Evolutionary conservation across 2,329 filamentous ascomycete genomes (phyloP), one percentile per base, ranked within the genome.

Genomic region (Aspergillus ibericus): DNA sequence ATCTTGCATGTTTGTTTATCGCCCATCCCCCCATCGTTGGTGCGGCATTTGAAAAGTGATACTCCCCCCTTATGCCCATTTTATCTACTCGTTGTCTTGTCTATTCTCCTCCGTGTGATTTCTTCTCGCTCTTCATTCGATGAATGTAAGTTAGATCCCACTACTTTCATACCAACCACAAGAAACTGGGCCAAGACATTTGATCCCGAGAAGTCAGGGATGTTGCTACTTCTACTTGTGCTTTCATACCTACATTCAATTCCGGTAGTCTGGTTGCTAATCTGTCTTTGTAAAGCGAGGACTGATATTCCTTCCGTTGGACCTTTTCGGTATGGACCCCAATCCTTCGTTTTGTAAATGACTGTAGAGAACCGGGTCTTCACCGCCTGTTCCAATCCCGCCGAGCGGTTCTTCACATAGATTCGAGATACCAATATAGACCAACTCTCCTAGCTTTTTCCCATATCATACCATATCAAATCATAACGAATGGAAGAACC

Each of bases 21-120:
- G 40, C 47, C 53, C 47, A 46, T 49, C 48, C 46, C 44, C 42
- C 55, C 44, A 36, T 47, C 44, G 13, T 56, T 59, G 54, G 52
- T 32, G 52, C 40, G 63, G 50, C 53, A 63, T 48, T 54, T 54
- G 60, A 58, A 61, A 66, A 62, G 59, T 64, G 63, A 65, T 65
- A 68, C 61, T 65, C 60, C 61, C 57, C 61, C 53, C 44, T 52
- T 36, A 54, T 44, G 53, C 36, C 29, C 49, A 35, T 35, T 35
- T 36, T 42, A 15, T 56, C 35, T 46, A 16, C 40, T 53, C n/a
- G 36, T 49, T 44, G 40, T 16, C 34, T 46, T 59, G 32, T 58
- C 47, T 36, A 53, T 27, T 35, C 34, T 48, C 35, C 46, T 22
- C 22, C 20, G 38, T n/a, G 56, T 59, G 50, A 44, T 36, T 46